phyloP scores from a whole-genome alignment of 2,329 filamentous ascomycete genomes.

The Fusarium udum region DNA sequence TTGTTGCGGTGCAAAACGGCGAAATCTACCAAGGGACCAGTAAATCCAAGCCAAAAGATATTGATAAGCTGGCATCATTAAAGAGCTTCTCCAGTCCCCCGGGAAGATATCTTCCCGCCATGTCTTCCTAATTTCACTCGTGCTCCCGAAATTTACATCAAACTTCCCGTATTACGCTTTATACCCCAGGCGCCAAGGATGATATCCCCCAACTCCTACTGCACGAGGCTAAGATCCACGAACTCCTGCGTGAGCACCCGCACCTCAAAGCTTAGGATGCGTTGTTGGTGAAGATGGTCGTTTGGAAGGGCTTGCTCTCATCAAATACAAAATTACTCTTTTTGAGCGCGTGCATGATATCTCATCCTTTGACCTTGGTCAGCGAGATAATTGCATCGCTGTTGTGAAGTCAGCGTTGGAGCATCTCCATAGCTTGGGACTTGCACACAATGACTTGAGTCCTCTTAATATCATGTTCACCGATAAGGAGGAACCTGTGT shows the following conservation, averaged over 20 bases:
- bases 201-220: accelerated
- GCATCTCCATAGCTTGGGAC: not conserved
- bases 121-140: not conserved
- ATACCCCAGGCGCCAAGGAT: accelerated
- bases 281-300: not conserved
- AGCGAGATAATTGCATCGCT: not conserved
- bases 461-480: not conserved
- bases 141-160: not conserved
- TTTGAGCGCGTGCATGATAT: not conserved
- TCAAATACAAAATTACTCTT: not conserved
- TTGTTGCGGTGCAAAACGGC: not conserved
- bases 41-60: not conserved
- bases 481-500: not conserved
- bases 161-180: not conserved
- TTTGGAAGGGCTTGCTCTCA: not conserved
- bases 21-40: not conserved
- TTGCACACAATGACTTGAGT: not conserved
- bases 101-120: not conserved
- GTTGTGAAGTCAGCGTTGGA: not conserved
- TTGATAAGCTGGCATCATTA: not conserved
- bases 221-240: not conserved
- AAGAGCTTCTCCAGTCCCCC: not conserved
- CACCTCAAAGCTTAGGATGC: not conserved
- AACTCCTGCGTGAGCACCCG: not conserved
- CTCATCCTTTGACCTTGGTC: not conserved